Evolutionary conservation across 208 protist genomes (phyloP), one percentile per base, ranked within the genome.

Genomic region (Leishmania major): DNA sequence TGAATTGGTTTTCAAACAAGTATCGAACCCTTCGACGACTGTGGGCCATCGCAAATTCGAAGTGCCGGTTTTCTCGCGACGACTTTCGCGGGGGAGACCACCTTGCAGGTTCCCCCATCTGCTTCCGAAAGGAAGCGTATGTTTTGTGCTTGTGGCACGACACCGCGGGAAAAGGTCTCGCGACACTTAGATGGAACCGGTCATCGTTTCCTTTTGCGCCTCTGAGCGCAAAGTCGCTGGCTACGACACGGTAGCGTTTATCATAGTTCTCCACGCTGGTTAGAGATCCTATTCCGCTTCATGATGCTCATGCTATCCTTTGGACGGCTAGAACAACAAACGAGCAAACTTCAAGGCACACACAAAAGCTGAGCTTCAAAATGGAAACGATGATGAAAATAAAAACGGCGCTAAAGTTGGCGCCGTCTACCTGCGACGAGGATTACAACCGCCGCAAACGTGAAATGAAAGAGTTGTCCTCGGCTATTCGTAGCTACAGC

Each of bases 381-480:
- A 45, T 31, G 28, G 59, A 49, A 67, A 37, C 57, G 11, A 91
- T 91, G 82, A 62, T 84, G 31, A 88, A 86, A 62, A 80, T 91
- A 37, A 88, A 88, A 57, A 84, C 88, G 11, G 79, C 57, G 40
- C 67, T 92, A 51, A 90, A 90, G 60, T 70, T 89, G 13, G 83
- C 70, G 10, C 87, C 89, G 2, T 87, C 89, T 69, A 90, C 87
- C 40, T 77, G 80, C 0, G 89, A 94, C 72, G 88, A 90, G 37
- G 91, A 92, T 31, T 91, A 90, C 71, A 73, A 87, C 40, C 80
- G 79, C 19, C 80, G 79, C 28, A 84, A 80, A 69, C 77, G 60
- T 15, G 75, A 78, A 19, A 77, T 91, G 71, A 94, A 91, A 64
- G 77, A 77, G 0, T 66, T 92, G 8, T 55, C 78, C 66, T 43